Percentiles rank a stretch among this genome's conserved stretches.
Evolutionary conservation across 768 basidiomycete species (phyloP).

Genomic region (Trametes coccinea): DNA sequence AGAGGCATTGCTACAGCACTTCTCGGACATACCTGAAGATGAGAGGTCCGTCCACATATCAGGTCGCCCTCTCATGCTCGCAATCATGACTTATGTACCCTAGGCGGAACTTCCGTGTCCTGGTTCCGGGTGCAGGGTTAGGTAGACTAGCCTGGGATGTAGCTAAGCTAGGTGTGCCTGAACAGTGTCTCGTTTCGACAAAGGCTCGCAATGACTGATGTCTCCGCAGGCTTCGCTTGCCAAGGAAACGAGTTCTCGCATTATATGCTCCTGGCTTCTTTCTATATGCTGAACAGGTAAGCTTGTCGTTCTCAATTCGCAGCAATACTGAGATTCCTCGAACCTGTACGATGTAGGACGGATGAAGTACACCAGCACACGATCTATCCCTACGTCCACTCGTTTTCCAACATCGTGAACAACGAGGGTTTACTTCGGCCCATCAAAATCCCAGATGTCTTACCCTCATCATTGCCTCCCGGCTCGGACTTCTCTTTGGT

Average conservation of each 20-base stretch:
- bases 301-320: constrained; percentile 19
- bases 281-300: constrained; percentile 84
- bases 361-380: constrained; percentile 65
- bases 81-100: not conserved
- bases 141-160: constrained; percentile 89
- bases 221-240: constrained; percentile 70
- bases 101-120: constrained; percentile 63
- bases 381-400: constrained; percentile 89
- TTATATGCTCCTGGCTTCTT: constrained; percentile 90
- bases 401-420: constrained; percentile 79
- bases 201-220: too few species aligned
- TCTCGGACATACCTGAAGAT: constrained; percentile 51
- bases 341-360: constrained; percentile 44
- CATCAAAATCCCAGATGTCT: constrained; percentile 80
- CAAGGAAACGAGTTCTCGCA: constrained; percentile 97
- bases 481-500: constrained; percentile 79
- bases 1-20: constrained; percentile 67
- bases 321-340: not conserved
- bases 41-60: constrained; percentile 45
- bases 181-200: not conserved
- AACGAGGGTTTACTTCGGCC: constrained; percentile 62
- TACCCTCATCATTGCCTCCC: constrained; percentile 68
- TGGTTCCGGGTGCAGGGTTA: constrained; percentile 89
- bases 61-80: too few species aligned
- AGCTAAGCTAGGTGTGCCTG: constrained; percentile 65